Evolutionary conservation across 306 rosid genomes (phyloP).

Genomic region (Dryas alaskensis): DNA sequence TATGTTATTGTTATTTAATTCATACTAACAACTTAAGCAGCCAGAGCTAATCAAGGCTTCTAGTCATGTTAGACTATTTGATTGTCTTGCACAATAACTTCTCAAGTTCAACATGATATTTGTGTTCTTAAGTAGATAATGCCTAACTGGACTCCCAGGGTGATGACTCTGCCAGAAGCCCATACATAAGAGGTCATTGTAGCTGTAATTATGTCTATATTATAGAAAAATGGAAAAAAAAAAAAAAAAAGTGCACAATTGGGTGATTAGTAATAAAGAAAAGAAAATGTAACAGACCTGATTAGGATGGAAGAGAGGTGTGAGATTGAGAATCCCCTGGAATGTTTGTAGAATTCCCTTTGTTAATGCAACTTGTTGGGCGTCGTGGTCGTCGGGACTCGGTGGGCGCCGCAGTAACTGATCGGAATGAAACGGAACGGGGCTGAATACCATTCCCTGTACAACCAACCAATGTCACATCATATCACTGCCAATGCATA

Average conservation of each 20-base stretch:
- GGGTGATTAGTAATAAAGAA: neutral
- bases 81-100: neutral
- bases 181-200: neutral
- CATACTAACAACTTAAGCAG: neutral
- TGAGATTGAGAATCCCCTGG: slow-evolving; percentile 43
- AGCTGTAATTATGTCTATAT: neutral
- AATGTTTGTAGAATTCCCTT: slow-evolving; percentile 43
- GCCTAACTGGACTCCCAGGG: neutral
- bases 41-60: neutral
- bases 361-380: slow-evolving; percentile 28
- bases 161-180: neutral
- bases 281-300: slow-evolving; percentile 36
- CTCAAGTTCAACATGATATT: neutral
- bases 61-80: neutral
- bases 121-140: neutral
- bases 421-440: slow-evolving; percentile 64
- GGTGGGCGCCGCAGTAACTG: slow-evolving; percentile 28
- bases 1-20: neutral
- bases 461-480: neutral
- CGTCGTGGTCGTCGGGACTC: slow-evolving; percentile 40
- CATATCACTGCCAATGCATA: neutral
- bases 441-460: slow-evolving; percentile 87
- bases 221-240: neutral
- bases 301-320: slow-evolving; percentile 56
- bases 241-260: neutral